Percentiles rank a stretch among this genome's conserved stretches.
Evolutionary conservation across 257 asterid genomes (phyloP).

Genomic region (Verbascum thapsus): DNA sequence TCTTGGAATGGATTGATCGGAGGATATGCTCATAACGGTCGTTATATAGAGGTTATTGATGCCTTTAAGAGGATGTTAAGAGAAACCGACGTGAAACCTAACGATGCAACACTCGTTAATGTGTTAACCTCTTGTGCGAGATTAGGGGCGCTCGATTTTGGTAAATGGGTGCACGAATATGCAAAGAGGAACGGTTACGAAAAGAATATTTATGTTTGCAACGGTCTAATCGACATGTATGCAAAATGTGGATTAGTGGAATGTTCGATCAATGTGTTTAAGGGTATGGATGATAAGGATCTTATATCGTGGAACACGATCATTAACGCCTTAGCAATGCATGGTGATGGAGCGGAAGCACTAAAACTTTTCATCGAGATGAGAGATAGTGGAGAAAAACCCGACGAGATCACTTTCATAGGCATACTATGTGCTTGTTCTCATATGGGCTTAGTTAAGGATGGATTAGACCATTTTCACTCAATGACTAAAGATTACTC

Average conservation of each 20-base stretch:
- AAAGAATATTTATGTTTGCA: conserved; percentile 60
- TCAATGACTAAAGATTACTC: conserved; percentile 52
- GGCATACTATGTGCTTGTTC: conserved; percentile 82
- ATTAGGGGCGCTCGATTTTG: conserved; percentile 73
- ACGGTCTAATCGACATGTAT: conserved; percentile 76
- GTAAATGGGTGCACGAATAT: conserved; percentile 69
- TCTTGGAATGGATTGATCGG: conserved; percentile 88
- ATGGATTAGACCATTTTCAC: conserved; percentile 56
- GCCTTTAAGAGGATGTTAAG: conserved; percentile 62
- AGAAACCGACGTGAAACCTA: conserved; percentile 61
- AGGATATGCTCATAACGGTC: conserved; percentile 62
- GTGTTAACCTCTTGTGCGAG: conserved; percentile 74
- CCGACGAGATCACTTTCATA: conserved; percentile 73
- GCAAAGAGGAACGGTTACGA: conserved; percentile 49
- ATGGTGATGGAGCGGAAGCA: conserved; percentile 74
- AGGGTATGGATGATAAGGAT: conserved; percentile 59
- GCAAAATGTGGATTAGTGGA: conserved; percentile 79
- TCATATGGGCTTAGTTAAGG: conserved; percentile 74
- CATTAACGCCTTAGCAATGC: conserved; percentile 78
- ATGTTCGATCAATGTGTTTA: conserved; percentile 53
- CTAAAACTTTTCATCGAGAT: conserved; percentile 60
- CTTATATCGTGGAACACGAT: conserved; percentile 81
- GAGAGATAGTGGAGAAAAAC: conserved; percentile 53
- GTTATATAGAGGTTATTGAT: conserved; percentile 48
- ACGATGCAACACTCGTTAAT: conserved; percentile 70